These are phyloP conservation scores for Meredithiella fracta DNA, from an alignment of 2,329 filamentous ascomycete genomes.

Conservation along the genomic window DNA sequence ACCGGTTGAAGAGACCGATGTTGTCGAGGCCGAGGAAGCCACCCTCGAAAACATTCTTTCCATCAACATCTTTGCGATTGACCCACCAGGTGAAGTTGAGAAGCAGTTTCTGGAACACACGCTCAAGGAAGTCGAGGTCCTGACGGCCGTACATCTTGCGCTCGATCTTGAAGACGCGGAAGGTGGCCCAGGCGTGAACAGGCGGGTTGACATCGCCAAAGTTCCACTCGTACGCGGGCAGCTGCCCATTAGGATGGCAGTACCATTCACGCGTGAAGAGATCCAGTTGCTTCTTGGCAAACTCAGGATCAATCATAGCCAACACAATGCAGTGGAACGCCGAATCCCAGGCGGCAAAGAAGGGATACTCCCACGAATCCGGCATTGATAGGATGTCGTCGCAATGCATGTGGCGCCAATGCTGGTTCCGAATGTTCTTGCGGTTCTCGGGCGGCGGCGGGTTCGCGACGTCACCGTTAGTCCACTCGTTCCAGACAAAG, in stretches of 20 bases:
- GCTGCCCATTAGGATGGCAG: slow-evolving; percentile 91
- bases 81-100: slow-evolving; percentile 99
- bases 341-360: slow-evolving; percentile 94
- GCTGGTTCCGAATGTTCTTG: slow-evolving; percentile 66
- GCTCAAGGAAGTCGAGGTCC: slow-evolving; percentile 86
- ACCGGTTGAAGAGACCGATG: slow-evolving; percentile 93
- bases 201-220: slow-evolving; percentile 95
- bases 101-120: slow-evolving; percentile 88
- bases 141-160: slow-evolving; percentile 91
- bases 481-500: slow-evolving; percentile 97
- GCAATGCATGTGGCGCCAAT: slow-evolving; percentile 90
- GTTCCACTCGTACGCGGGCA: slow-evolving; percentile 93
- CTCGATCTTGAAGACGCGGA: slow-evolving; percentile 95
- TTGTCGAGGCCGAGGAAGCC: slow-evolving; percentile 93
- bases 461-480: slow-evolving; percentile 77
- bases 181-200: slow-evolving; percentile 90
- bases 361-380: slow-evolving; percentile 96
- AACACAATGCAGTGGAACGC: slow-evolving; percentile 93
- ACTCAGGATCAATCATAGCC: slow-evolving; percentile 94
- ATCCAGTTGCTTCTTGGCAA: slow-evolving; percentile 95
- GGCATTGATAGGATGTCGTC: slow-evolving; percentile 96
- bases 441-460: slow-evolving; percentile 68
- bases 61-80: slow-evolving; percentile 83
- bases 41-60: slow-evolving; percentile 94
- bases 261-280: slow-evolving; percentile 96